A percentile compares a stretch with the other conserved stretches of the same genome.
phyloP scores from a whole-genome alignment of 1,139 yeast species.

The Blastobotrys capitulatus region DNA sequence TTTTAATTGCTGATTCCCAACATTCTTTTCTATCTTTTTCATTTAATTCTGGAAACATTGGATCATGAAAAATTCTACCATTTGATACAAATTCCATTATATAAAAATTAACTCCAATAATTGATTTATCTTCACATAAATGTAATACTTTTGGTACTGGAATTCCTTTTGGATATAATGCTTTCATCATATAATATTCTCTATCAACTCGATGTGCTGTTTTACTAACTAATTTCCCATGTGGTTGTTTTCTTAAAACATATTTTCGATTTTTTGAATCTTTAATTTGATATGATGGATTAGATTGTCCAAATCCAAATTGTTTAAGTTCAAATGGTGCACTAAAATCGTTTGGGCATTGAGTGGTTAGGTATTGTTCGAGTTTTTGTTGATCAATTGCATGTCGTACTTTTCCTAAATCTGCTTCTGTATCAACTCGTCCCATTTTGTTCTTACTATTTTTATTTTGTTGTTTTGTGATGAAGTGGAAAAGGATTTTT shows the following conservation, averaged over 20 bases:
- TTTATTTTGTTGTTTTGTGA: too few species aligned
- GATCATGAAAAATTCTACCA: slow-evolving; percentile 57
- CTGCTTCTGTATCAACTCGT: slow-evolving; percentile 33
- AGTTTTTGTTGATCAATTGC: slow-evolving; percentile 38
- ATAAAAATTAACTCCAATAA: slow-evolving; percentile 67
- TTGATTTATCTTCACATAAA: slow-evolving; percentile 50
- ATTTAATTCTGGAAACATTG: slow-evolving; percentile 41
- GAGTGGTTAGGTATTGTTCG: slow-evolving; percentile 24
- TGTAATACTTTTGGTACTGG: slow-evolving; percentile 64
- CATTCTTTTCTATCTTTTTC: slow-evolving; percentile 25
- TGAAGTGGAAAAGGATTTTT: not conserved
- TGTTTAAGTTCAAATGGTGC: slow-evolving; percentile 38
- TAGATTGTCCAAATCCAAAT: slow-evolving; percentile 58
- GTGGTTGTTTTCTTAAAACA: slow-evolving; percentile 55
- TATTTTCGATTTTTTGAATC: slow-evolving; percentile 39
- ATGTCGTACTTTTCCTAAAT: slow-evolving; percentile 34
- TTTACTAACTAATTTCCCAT: slow-evolving; percentile 47
- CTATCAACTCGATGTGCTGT: slow-evolving; percentile 61
- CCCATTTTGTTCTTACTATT: slow-evolving; percentile 1
- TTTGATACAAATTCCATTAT: slow-evolving; percentile 49
- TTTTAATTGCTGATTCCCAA: slow-evolving; percentile 46
- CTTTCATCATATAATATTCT: slow-evolving; percentile 49
- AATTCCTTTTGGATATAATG: slow-evolving; percentile 33
- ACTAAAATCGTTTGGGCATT: slow-evolving; percentile 18
- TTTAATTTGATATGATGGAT: slow-evolving; percentile 51